Percentiles rank a stretch among this genome's conserved stretches.
Conservation (phyloP, 2,329 filamentous ascomycete species). For the Epichloe elymi region DNA sequence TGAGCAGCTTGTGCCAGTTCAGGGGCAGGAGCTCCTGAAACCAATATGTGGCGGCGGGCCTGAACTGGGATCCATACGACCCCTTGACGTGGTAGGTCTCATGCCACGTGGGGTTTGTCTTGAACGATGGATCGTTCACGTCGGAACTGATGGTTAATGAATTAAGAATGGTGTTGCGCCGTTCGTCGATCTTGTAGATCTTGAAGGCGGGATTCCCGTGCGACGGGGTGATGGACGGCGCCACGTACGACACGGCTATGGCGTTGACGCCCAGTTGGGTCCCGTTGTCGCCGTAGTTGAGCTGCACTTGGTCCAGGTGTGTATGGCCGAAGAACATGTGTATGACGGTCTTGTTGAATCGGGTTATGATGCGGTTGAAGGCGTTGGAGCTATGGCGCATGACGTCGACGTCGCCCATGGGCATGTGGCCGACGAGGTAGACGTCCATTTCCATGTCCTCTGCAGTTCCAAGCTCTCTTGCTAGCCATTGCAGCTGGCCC, state of each 20-base stretch:
- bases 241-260: constrained; percentile 36
- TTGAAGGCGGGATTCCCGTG: constrained; percentile 43
- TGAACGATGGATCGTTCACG: neutral
- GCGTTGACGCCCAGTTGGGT: constrained; percentile 28
- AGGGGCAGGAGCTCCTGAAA: neutral
- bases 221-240: constrained; percentile 39
- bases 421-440: constrained; percentile 45
- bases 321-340: constrained; percentile 43
- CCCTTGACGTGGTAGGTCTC: neutral
- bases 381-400: constrained; percentile 38
- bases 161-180: constrained; percentile 28
- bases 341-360: constrained; percentile 41
- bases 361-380: constrained; percentile 37
- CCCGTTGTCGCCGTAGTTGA: constrained; percentile 37
- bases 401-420: constrained; percentile 33
- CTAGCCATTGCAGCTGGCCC: neutral
- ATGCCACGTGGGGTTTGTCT: neutral
- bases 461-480: constrained; percentile 24
- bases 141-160: neutral
- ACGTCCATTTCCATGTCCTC: too few species aligned
- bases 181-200: constrained; percentile 42
- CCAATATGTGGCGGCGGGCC: neutral
- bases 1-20: neutral
- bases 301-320: constrained; percentile 41
- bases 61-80: neutral